phyloP scores from a whole-genome alignment of 805 yeast genomes.

The Kuraishia cidri region DNA sequence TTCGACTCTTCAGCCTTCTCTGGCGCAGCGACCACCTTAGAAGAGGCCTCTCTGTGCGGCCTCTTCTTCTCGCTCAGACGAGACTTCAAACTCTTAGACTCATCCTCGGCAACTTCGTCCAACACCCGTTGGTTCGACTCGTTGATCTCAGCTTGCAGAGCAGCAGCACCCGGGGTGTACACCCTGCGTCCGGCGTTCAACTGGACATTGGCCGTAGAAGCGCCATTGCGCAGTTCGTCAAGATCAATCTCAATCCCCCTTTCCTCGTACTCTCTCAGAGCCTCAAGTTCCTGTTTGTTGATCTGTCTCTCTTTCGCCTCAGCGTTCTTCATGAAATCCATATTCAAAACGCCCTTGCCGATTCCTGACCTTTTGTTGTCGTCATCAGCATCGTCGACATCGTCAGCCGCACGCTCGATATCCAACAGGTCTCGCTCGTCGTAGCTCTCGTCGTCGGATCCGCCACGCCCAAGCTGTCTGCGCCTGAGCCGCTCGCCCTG shows the following conservation, averaged over 20 bases:
- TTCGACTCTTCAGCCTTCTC: slow-evolving; percentile 22
- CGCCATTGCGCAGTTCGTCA: slow-evolving; percentile 15
- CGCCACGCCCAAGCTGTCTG: slow-evolving; percentile 62
- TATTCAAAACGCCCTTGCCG: slow-evolving; percentile 87
- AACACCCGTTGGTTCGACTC: slow-evolving; percentile 23
- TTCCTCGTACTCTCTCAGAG: slow-evolving; percentile 38
- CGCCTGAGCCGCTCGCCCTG: slow-evolving; percentile 72
- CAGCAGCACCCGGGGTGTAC: slow-evolving; percentile 56
- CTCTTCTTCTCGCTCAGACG: slow-evolving; percentile 19
- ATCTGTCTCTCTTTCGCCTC: slow-evolving; percentile 56
- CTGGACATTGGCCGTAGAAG: slow-evolving; percentile 34
- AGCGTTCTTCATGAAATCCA: slow-evolving; percentile 95
- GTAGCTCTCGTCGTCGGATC: slow-evolving; percentile 33
- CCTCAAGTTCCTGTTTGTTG: slow-evolving; percentile 44
- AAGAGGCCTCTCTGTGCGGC: slow-evolving; percentile 4
- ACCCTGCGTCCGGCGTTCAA: slow-evolving; percentile 74
- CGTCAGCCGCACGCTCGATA: slow-evolving; percentile 38
- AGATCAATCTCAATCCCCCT: slow-evolving; percentile 31
- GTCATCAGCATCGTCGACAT: slow-evolving; percentile 24
- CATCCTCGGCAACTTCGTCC: slow-evolving; percentile 42
- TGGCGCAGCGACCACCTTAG: slow-evolving; percentile 4
- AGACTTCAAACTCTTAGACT: slow-evolving; percentile 33
- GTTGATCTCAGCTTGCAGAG: slow-evolving; percentile 25
- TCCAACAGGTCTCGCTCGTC: slow-evolving; percentile 39
- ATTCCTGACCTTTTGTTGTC: slow-evolving; percentile 30